Evolutionary conservation across 768 basidiomycete species (phyloP).

Genomic region (Leucocoprinus sp.): DNA sequence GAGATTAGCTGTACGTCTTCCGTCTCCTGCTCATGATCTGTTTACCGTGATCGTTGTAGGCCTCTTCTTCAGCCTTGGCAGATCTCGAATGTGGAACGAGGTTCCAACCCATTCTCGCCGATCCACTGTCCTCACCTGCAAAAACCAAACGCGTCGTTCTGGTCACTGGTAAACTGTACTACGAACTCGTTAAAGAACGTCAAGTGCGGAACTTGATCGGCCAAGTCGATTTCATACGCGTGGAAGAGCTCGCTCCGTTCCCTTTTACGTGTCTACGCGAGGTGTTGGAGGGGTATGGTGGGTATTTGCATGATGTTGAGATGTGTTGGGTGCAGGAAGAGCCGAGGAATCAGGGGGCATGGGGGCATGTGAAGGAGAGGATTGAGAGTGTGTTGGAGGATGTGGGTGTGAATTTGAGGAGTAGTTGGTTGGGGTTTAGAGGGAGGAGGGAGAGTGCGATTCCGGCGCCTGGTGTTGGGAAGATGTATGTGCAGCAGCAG

Average conservation of each 20-base stretch:
- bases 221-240: conserved; percentile 59
- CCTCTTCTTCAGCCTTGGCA: conserved; percentile 57
- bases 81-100: conserved; percentile 52
- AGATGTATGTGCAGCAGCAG: conserved; percentile 60
- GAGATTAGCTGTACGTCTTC: conserved; percentile 23
- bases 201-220: conserved; percentile 37
- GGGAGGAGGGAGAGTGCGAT: conserved; percentile 68
- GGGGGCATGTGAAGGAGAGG: conserved; percentile 53
- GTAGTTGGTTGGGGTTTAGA: conserved; percentile 35
- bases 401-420: conserved; percentile 20
- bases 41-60: no score
- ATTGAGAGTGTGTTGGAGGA: conserved; percentile 42
- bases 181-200: conserved; percentile 73
- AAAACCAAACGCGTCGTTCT: conserved; percentile 60
- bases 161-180: conserved; percentile 80
- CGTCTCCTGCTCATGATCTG: no score
- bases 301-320: conserved; percentile 23
- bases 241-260: conserved; percentile 87
- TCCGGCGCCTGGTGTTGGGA: conserved; percentile 71
- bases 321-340: conserved; percentile 80
- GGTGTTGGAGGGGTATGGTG: conserved; percentile 37
- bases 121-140: conserved; percentile 29
- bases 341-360: conserved; percentile 82
- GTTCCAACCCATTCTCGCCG: conserved; percentile 65
- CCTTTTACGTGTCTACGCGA: conserved; percentile 52